Base-by-base conservation (phyloP, 305 asterid genomes). In the Fraxinus nigra region DNA sequence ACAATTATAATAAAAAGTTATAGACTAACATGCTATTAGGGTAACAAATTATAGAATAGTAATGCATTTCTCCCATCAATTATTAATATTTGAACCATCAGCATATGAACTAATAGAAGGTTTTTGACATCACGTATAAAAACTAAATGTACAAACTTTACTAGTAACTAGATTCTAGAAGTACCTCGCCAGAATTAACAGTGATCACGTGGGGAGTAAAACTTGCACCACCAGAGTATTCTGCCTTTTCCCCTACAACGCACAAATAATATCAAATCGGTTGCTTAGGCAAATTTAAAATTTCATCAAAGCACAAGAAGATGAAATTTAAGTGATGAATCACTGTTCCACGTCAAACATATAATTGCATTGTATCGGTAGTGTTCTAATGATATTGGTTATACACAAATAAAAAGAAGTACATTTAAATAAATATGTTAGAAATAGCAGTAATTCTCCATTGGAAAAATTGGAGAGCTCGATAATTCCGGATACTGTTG, bases 101-200 rank as follows among this genome's bases (percentile, higher is more conserved):
- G 33, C 30, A 22, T 22, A 22, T 22, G 72, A 63, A 63, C 33
- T 8, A 63, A 63, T 8, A 63, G 16, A 63, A 63, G 72, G 2
- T 8, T 24, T 24, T 24, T 63, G n/a, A 63, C 72, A 63, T 63
- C 33, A 63, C 75, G 40, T 28, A 28, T 43, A 26, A 61, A 51
- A 76, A 73, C 5, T 28, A 33, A 69, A 67, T 33, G 72, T 34
- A 75, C 65, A 56, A 9, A 40, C n/a, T 77, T 67, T 79, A 77
- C 79, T 51, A 67, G 69, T 59, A 81, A 75, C 18, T 43, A 46
- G 63, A 51, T 16, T 51, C 24, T 51, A 51, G 35, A 85, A 83
- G 79, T 91, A 96, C 99, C 98, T 94, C 97, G 78, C 99, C 99
- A 3, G 92, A 70, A 89, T 92, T 93, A 59, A 96, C 95, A 78